Evolutionary conservation across 1,139 yeast genomes (phyloP), one percentile per base, ranked within the genome.

Genomic region (Hyphopichia pseudoburtonii): DNA sequence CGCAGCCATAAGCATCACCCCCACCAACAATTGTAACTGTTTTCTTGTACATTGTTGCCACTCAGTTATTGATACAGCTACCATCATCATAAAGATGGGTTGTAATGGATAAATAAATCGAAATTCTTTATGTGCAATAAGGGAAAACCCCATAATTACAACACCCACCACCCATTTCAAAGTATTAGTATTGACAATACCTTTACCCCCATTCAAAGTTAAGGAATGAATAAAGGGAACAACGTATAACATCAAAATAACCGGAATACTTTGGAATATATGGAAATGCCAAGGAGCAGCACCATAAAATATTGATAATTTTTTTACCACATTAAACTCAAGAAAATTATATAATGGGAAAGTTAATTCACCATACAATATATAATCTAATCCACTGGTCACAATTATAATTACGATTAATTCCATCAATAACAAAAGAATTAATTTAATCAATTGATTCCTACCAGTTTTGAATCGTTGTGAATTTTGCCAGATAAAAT

Each of bases 91-190:
- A 39, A 88, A 63, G 2, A 89, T 52, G 2, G 98, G 97, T 58
- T 87, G 82, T 38, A 92, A 57, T 2, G 95, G 96, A 51, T 82
- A 86, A n/a, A 92, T 70, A 55, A 94, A 94, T 33, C 98, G 72
- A 49, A 88, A 85, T 54, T 94, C 99, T 56, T 94, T 94, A 60
- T 94, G 99, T 11, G 73, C 66, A 15, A 92, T 73, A 2, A 66
- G 40, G 0, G 96, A 86, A 48, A 85, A 88, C 1, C 72, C 64
- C 0, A 62, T 38, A 1, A 84, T 40, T 28, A 82, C 80, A 2
- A 70, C 36, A 0, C 67, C 31, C 1, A 72, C 48, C 1, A 73
- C 59, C 2, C 55, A 42, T 11, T 46, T 65, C 17, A 59, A 40
- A 5, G n/a, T n/a, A n/a, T n/a, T n/a, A n/a, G n/a, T n/a, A n/a